These are phyloP conservation scores for Tolypocladium album DNA, from an alignment of 2,329 filamentous ascomycete species.

Conservation along the genomic window DNA sequence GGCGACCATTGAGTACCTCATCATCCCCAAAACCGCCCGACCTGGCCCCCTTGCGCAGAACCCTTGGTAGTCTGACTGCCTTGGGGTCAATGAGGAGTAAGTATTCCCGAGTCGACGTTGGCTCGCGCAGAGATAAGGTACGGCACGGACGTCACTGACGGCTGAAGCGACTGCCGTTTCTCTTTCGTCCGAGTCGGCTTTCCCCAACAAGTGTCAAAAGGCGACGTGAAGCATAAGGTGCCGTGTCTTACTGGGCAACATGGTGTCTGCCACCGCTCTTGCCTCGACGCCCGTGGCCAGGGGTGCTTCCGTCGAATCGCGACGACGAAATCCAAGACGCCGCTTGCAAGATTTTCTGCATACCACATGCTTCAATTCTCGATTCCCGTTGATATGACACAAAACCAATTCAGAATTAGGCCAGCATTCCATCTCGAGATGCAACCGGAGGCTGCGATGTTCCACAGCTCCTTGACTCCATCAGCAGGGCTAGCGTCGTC, in stretches of 20 bases:
- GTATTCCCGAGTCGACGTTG: not conserved
- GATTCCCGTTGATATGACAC: not conserved
- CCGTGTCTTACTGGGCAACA: not conserved
- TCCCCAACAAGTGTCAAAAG: not conserved
- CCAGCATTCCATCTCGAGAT: not conserved
- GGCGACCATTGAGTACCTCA: too few species aligned
- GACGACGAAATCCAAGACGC: not conserved
- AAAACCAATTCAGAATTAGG: conserved; percentile 2
- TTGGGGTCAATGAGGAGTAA: not conserved
- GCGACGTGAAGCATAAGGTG: not conserved
- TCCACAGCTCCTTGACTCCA: conserved; percentile 10
- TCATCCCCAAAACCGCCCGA: not conserved
- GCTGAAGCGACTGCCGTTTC: not conserved
- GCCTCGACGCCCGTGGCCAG: not conserved
- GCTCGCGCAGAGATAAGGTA: not conserved
- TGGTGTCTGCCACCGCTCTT: not conserved
- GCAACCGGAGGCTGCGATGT: not conserved
- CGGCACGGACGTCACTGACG: not conserved
- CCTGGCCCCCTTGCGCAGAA: not conserved
- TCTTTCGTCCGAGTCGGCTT: not conserved
- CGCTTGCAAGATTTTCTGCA: not conserved
- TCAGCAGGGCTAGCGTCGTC: conserved; percentile 16
- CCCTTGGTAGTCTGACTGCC: not conserved
- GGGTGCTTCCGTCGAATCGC: not conserved
- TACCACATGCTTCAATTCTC: not conserved